phyloP scores from a whole-genome alignment of 495 filamentous ascomycete genomes.

The Physcia stellaris region DNA sequence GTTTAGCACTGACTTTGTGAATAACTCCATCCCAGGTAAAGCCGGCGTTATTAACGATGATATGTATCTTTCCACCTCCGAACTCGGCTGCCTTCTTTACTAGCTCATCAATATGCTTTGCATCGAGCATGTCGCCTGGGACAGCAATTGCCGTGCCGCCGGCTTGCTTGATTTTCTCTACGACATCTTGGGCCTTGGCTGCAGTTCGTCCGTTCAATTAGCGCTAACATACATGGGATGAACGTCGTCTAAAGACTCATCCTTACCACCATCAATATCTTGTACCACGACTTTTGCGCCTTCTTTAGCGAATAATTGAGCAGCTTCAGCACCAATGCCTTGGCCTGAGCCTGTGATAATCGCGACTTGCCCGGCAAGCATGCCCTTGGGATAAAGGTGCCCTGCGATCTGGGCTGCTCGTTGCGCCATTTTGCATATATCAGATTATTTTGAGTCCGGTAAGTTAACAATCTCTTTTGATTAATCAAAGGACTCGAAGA shows the following conservation, averaged over 20 bases:
- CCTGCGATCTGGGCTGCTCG: constrained; percentile 58
- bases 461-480: no score
- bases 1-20: constrained; percentile 46
- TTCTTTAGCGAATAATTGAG: constrained; percentile 70
- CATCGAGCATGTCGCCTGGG: constrained; percentile 58
- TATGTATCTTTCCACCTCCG: constrained; percentile 73
- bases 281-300: constrained; percentile 72
- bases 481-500: no score
- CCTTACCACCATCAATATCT: constrained; percentile 61
- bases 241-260: background rate
- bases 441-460: no score
- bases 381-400: constrained; percentile 65
- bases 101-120: constrained; percentile 49
- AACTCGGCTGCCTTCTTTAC: constrained; percentile 65
- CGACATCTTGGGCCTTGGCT: constrained; percentile 53
- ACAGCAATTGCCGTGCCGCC: constrained; percentile 53
- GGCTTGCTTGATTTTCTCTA: constrained; percentile 47
- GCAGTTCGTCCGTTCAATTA: constrained; percentile 1
- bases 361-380: constrained; percentile 63
- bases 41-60: constrained; percentile 79
- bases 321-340: constrained; percentile 77
- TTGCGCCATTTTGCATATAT: no score
- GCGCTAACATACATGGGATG: background rate
- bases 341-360: constrained; percentile 83
- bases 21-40: constrained; percentile 87